phyloP scores from a whole-genome alignment of 192 early-diverging fungal species.

The Coemansia sp. region DNA sequence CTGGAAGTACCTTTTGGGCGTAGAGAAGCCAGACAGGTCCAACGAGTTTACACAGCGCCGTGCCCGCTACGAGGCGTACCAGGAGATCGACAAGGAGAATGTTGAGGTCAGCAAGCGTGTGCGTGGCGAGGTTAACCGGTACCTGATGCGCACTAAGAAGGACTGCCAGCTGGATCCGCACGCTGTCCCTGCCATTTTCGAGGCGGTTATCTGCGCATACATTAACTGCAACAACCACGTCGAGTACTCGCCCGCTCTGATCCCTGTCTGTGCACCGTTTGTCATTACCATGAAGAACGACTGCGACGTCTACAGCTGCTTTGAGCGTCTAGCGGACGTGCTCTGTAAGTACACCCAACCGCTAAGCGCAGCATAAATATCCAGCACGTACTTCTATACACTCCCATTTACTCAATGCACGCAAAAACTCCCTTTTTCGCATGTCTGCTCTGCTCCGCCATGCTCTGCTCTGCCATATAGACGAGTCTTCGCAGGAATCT shows the following conservation, averaged over 20 bases:
- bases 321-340: conserved; percentile 72
- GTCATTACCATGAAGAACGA: conserved; percentile 73
- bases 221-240: conserved; percentile 74
- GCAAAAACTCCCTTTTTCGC: not conserved
- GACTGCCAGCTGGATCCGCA: conserved; percentile 40
- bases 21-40: conserved; percentile 78
- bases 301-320: conserved; percentile 79
- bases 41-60: conserved; percentile 67
- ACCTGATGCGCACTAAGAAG: conserved; percentile 51
- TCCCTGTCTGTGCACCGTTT: conserved; percentile 82
- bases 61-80: conserved; percentile 66
- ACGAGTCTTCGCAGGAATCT: conserved; percentile 66
- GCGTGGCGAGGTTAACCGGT: conserved; percentile 75
- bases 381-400: not conserved
- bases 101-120: conserved; percentile 68
- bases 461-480: conserved; percentile 25
- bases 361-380: not conserved
- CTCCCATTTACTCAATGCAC: too few relatives aligned
- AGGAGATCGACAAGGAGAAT: conserved; percentile 70
- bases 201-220: conserved; percentile 86
- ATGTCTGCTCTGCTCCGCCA: not conserved
- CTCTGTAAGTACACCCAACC: conserved; percentile 55
- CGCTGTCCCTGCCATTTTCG: conserved; percentile 63
- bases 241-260: conserved; percentile 76
- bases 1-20: conserved; percentile 86